phyloP scores from a whole-genome alignment of 768 basidiomycete species.

The Boletales sp. region DNA sequence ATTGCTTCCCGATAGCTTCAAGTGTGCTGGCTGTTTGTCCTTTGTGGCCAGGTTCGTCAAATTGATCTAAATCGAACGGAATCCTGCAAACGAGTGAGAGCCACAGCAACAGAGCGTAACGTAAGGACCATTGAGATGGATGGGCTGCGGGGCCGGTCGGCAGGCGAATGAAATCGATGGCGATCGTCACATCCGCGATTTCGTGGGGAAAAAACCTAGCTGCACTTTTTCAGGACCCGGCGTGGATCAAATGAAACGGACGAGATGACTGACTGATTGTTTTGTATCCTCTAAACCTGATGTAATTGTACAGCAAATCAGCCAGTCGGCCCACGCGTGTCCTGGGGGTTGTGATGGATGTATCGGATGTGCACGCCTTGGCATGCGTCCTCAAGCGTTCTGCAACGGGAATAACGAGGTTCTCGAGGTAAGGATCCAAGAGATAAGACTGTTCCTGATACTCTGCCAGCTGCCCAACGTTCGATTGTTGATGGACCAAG shows the following conservation, averaged over 20 bases:
- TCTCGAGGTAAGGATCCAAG: conserved; percentile 84
- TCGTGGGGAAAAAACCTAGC: conserved; percentile 95
- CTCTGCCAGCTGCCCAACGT: conserved; percentile 59
- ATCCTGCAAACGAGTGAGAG: conserved; percentile 91
- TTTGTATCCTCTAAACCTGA: conserved; percentile 89
- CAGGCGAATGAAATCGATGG: conserved; percentile 58
- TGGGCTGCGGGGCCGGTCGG: conserved; percentile 41
- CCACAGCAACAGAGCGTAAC: conserved; percentile 87
- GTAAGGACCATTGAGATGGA: conserved; percentile 66
- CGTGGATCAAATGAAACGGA: background rate
- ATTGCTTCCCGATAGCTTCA: conserved; percentile 54
- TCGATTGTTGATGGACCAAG: background rate
- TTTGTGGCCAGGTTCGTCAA: conserved; percentile 57
- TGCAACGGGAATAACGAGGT: conserved; percentile 73
- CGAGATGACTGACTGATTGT: conserved; percentile 67
- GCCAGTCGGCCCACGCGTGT: conserved; percentile 52
- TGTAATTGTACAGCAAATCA: conserved; percentile 68
- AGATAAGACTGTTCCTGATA: conserved; percentile 95
- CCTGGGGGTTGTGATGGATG: conserved; percentile 25
- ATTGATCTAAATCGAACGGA: conserved; percentile 86
- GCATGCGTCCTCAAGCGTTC: conserved; percentile 57
- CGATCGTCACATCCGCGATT: conserved; percentile 74
- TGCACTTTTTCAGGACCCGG: conserved; percentile 34
- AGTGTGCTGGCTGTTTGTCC: conserved; percentile 55
- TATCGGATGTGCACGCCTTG: conserved; percentile 33